Evolutionary conservation across 805 yeast genomes (phyloP), one percentile per base, ranked within the genome.

Genomic region (Maudiozyma pseudohumilis): DNA sequence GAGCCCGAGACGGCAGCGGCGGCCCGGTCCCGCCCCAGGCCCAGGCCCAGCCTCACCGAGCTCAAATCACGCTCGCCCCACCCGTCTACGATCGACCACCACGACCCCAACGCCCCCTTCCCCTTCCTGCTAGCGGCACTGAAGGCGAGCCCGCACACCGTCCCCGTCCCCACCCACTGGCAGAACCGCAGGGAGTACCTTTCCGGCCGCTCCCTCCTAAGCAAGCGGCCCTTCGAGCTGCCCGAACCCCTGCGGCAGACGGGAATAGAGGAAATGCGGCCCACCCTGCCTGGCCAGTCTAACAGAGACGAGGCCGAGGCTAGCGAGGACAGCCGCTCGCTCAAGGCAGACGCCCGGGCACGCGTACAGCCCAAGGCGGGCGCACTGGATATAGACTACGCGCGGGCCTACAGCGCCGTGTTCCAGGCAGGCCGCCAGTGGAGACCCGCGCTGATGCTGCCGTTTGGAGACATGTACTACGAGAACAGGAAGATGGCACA

Each of bases 361-460:
- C 68, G 82, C 36, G 94, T 87, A 0, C 96, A 85, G 56, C 96
- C 96, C 0, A 85, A 84, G 54, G 67, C 86, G 76, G 94, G 94
- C 1, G 68, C 77, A 36, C 57, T 89, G 17, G 97, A 89, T 55
- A 72, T 92, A 18, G 96, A 89, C 58, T 88, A 81, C 54, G 79
- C 74, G 44, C 81, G 76, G 45, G 59, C 89, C 16, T 77, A 85
- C 53, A 83, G 84, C 55, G 95, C 96, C 0, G 88, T 89, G 52
- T 88, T 86, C 69, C 80, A 79, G 53, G 64, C 72, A 49, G 95
- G 89, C 50, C 66, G 77, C 0, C 41, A 47, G 21, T 59, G 63
- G 63, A 79, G 76, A 48, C 96, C 96, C 0, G 64, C 68, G 30
- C 20, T 40, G 9, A 48, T 89, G 34, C 68, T 74, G 17, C 68